Conservation (phyloP, 2,329 filamentous ascomycete species). For the Xylaria polymorpha region DNA sequence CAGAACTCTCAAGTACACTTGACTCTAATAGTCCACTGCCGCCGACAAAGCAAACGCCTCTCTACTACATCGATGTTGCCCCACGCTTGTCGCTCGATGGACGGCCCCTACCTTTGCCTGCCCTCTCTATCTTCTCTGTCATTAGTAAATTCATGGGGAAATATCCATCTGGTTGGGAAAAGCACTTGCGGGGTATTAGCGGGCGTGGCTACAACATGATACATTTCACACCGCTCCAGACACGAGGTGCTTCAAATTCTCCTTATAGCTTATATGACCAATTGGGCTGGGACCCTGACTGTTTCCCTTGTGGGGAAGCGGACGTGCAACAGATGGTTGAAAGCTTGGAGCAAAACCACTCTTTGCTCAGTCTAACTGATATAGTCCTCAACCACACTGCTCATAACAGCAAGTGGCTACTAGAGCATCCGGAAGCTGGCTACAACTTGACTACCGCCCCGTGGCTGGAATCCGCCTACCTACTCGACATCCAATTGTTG, state of each 20-base stretch:
- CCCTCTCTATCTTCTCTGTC: constrained; percentile 90
- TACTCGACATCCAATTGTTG: constrained; percentile 71
- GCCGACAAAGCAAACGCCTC: constrained; percentile 73
- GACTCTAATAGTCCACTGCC: constrained; percentile 59
- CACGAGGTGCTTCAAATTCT: constrained; percentile 90
- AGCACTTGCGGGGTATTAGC: constrained; percentile 87
- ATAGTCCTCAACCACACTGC: constrained; percentile 99
- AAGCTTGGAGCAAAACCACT: constrained; percentile 86
- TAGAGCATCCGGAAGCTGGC: constrained; percentile 93
- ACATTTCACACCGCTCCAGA: constrained; percentile 94
- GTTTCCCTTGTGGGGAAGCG: constrained; percentile 86
- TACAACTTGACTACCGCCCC: constrained; percentile 95
- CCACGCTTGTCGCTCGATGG: constrained; percentile 81
- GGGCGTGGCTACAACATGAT: constrained; percentile 98
- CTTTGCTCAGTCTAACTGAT: constrained; percentile 88
- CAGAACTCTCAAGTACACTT: constrained; percentile 73
- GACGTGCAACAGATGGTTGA: constrained; percentile 82
- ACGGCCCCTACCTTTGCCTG: constrained; percentile 81
- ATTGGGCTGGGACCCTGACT: constrained; percentile 81
- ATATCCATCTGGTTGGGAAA: constrained; percentile 90
- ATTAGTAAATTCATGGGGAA: constrained; percentile 99
- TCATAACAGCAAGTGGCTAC: constrained; percentile 92
- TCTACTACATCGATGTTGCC: constrained; percentile 94
- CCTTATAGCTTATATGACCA: constrained; percentile 98
- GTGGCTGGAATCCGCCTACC: constrained; percentile 73